Percentiles rank a stretch among this genome's conserved stretches.
phyloP scores from a whole-genome alignment of 495 filamentous ascomycete species.

The Pseudevernia furfuracea region DNA sequence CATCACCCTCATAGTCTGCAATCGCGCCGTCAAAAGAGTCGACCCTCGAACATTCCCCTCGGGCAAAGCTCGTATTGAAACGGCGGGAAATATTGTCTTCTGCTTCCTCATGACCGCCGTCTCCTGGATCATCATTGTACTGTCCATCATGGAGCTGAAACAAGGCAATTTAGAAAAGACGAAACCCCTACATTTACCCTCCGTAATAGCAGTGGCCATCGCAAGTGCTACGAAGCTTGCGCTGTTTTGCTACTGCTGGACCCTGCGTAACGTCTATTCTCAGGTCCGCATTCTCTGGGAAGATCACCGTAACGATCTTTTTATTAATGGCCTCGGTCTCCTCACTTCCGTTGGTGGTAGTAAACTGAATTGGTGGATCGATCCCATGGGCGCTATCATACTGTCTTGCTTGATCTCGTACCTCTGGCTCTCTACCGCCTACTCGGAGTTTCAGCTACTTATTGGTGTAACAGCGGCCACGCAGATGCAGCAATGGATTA shows the following conservation, averaged over 20 bases:
- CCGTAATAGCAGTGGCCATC: conserved; percentile 76
- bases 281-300: conserved; percentile 92
- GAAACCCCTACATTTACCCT: conserved; percentile 69
- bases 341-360: conserved; percentile 78
- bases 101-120: conserved; percentile 95
- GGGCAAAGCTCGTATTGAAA: conserved; percentile 92
- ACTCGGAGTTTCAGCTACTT: conserved; percentile 80
- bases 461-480: conserved; percentile 83
- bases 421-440: conserved; percentile 81
- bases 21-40: conserved; percentile 81
- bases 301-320: conserved; percentile 82
- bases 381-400: conserved; percentile 84
- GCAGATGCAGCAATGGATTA: conserved; percentile 85
- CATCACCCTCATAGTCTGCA: conserved; percentile 75
- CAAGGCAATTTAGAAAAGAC: conserved; percentile 35
- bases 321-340: conserved; percentile 87
- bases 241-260: conserved; percentile 89
- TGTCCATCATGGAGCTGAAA: conserved; percentile 65
- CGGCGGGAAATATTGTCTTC: conserved; percentile 92
- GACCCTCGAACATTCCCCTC: conserved; percentile 86
- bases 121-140: conserved; percentile 82
- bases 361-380: conserved; percentile 90
- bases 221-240: conserved; percentile 77
- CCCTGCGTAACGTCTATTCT: conserved; percentile 76
- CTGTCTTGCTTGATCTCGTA: conserved; percentile 66